Evolutionary conservation across 805 yeast genomes (phyloP), one percentile per base, ranked within the genome.

Genomic region (Cyberlindnera americana): DNA sequence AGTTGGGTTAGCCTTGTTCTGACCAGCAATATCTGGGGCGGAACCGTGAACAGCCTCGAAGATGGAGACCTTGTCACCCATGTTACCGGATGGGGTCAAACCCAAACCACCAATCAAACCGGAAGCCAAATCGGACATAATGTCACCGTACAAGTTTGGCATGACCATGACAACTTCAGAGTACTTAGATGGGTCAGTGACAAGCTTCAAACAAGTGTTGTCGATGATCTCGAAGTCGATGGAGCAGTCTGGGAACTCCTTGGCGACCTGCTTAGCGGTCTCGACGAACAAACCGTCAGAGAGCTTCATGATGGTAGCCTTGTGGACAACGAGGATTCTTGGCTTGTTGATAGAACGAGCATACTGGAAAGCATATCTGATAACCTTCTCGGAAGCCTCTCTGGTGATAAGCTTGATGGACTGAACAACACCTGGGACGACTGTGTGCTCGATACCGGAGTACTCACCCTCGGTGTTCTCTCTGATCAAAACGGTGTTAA

Each of bases 21-120:
- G 88, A 63, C 99, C 99, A 48, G 98, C 98, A 61, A 93, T 93
- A 67, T 93, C 99, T 57, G 99, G 99, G 49, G 99, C 99, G 43
- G 98, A 90, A 67, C 99, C 99, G 69, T 93, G 99, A 61, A 93
- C 99, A 51, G 99, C 99, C 79, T 93, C 99, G 67, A 93, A 93
- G 65, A 93, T 91, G 41, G 97, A 88, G 49, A 91, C 95, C 66
- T 86, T 83, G 76, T 88, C 87, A 75, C 99, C 99, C 90, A 93
- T 93, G 81, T 93, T 93, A 67, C 96, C 99, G 46, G 96, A 88
- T 53, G 99, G 99, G 47, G 99, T 93, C 66, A 93, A 80, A 71
- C 99, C 99, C 61, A 91, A 79, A 64, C 99, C 98, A 66, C 99
- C 99, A 53, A 95, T 95, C 61, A 93, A 76, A 71, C 99, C 99